Base-by-base conservation (phyloP, 2,329 filamentous ascomycete genomes). In the Aspergillus fumigatus region DNA sequence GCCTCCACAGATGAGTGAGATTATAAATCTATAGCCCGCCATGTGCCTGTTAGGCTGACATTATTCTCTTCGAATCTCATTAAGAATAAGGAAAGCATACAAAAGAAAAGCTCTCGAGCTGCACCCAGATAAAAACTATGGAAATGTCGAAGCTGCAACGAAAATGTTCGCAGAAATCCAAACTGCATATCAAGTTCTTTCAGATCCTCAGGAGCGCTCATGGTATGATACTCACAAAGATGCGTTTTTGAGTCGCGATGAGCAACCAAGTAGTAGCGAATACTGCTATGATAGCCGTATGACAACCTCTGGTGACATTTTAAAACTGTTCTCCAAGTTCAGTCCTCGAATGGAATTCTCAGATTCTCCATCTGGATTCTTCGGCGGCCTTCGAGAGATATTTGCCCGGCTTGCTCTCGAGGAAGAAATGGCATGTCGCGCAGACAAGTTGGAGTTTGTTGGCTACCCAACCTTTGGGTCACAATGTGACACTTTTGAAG, bases 141-240 rank as follows among this genome's bases (percentile, higher is more conserved):
- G 89, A 66, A 88, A 97, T 69, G 87, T 88, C 59, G 91, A 95
- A 67, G 84, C 86, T 61, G 87, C 93, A 2, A 99, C 94, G 1
- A 84, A 81, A 63, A 85, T 87, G 52, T 99, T 99, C 71, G 92
- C 94, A 51, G 92, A 97, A 70, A 82, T 97, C 27, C 93, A 97
- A 73, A 84, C 92, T 38, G 94, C 94, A 49, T 96, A 99, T 72
- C 91, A 97, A 73, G 85, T 99, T n/a, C 83, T 99, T 1, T 96
- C 92, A 1, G 94, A 99, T 72, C 87, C 92, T 10, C 93, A 99
- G 71, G 94, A 99, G 73, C 86, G 94, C 65, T 88, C 92, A 32
- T 99, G 94, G 94, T 99, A 99, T 77, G 93, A 99, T 75, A 92
- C 92, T 2, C 94, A 99, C 70, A 88, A 91, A 59, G 87, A 92